These are phyloP conservation scores for Epithemia pelagica DNA, from an alignment of 108 stramenopile genomes.

Conservation along the genomic window DNA sequence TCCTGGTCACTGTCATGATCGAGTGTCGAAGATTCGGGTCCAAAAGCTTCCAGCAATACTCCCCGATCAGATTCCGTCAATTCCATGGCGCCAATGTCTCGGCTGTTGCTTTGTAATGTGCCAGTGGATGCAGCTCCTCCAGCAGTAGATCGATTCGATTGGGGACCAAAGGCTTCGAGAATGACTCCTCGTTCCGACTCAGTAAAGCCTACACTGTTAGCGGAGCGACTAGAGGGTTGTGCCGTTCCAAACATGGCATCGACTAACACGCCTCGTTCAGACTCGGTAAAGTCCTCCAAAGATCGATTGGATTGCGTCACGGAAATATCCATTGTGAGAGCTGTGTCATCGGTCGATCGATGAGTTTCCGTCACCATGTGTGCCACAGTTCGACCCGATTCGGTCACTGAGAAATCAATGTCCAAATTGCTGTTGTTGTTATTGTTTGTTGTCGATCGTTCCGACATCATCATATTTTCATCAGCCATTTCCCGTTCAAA, in stretches of 20 bases:
- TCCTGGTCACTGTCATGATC: background rate
- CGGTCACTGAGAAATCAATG: conserved; percentile 15
- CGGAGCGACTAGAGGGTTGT: background rate
- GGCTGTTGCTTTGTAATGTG: background rate
- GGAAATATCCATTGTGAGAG: conserved; percentile 3
- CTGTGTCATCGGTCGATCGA: background rate
- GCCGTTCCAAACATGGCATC: background rate
- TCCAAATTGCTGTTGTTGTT: conserved; percentile 3
- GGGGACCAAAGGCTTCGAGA: background rate
- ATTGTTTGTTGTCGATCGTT: background rate
- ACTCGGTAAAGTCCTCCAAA: background rate
- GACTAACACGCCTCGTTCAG: background rate
- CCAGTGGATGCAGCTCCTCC: background rate
- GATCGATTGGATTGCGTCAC: conserved; percentile 1
- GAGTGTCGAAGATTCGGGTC: background rate
- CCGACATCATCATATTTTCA: background rate
- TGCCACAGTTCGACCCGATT: conserved; percentile 8
- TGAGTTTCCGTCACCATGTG: conserved; percentile 2
- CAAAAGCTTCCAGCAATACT: background rate
- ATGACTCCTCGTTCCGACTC: background rate
- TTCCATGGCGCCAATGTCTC: background rate
- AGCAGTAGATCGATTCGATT: background rate
- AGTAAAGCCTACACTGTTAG: background rate
- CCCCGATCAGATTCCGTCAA: background rate
- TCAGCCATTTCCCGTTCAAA: background rate